These are phyloP conservation scores for Mucor sp. DNA, from an alignment of 371 early-diverging fungal species.

Conservation along the genomic window DNA sequence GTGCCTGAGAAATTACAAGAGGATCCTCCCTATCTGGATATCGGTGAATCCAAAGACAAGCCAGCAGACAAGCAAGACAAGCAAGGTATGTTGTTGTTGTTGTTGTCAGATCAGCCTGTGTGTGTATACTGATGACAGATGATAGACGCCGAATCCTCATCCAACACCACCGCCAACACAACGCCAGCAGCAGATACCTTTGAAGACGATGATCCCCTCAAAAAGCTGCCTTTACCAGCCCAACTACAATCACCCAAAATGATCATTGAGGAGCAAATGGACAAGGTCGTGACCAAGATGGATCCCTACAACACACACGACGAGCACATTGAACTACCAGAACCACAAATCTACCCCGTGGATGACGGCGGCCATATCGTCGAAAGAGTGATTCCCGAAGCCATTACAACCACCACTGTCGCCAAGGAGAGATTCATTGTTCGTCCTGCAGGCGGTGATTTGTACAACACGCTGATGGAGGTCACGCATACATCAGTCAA, in stretches of 20 bases:
- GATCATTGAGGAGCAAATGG: conserved; percentile 53
- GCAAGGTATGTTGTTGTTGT: neutral
- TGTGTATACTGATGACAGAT: neutral
- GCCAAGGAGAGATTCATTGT: conserved; percentile 52
- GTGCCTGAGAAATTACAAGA: conserved; percentile 28
- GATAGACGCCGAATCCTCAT: neutral
- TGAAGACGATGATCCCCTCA: conserved; percentile 13
- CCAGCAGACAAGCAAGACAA: conserved; percentile 1
- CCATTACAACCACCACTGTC: conserved; percentile 47
- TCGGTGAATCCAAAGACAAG: conserved; percentile 32
- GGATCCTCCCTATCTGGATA: conserved; percentile 49
- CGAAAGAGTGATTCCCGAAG: conserved; percentile 45
- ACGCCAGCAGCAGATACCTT: neutral
- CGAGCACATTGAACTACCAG: neutral
- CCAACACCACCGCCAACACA: neutral
- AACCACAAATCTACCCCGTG: conserved; percentile 33
- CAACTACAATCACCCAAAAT: conserved; percentile 51
- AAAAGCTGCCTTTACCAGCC: conserved; percentile 30
- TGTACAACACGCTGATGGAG: conserved; percentile 43
- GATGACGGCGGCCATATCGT: conserved; percentile 40
- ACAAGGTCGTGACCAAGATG: conserved; percentile 42
- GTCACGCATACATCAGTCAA: conserved; percentile 44
- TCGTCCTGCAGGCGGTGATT: conserved; percentile 44
- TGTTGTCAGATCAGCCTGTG: neutral
- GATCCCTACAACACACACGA: conserved; percentile 28